Evolutionary conservation across 1,284 basidiomycete species (phyloP), one percentile per base, ranked within the genome.

Genomic region (Ceratobasidium sp.): DNA sequence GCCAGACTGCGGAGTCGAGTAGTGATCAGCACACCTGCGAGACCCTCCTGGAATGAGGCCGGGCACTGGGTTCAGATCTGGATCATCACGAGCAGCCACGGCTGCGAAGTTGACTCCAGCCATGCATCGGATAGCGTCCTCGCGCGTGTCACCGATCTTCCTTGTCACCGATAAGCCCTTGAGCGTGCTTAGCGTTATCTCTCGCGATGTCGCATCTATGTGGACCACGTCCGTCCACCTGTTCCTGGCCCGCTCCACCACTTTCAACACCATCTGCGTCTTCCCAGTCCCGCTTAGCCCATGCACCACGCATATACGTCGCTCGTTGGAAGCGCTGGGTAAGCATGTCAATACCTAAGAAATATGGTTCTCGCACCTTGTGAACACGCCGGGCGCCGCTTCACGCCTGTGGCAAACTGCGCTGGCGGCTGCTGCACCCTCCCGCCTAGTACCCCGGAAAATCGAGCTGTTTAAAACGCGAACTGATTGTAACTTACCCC

Each of bases 1-100:
- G 4, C 74, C n/a, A 69, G 22, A n/a, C 39, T 56, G 13, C 43
- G 65, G n/a, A 51, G 34, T 9, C 74, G 64, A 16, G 74, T 69
- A 9, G 74, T 75, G 8, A 75, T 39, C 29, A 75, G 4, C 14
- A 75, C 54, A 62, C 14, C 74, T 65, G n/a, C 27, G 14, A 27
- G 16, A 14, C 14, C 53, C 27, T 37, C 24, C 27, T 6, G 66
- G 74, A 19, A 71, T 19, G 11, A 41, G 61, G 2, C n/a, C 37
- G n/a, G n/a, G n/a, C n/a, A n/a, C 14, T 22, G 9, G 22, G 71
- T n/a, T n/a, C 11, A 75, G 24, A 13, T 27, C 37, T 14, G 65
- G 54, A 31, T 68, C 63, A 41, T 74, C 74, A 1, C 46, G 4
- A 68, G 53, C 7, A 66, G 27, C 74, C 74, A 74, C 4, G 24